A percentile compares a stretch with the other conserved stretches of the same genome.
phyloP scores from a whole-genome alignment of 2,329 filamentous ascomycete genomes.

The Colletotrichum sp. region DNA sequence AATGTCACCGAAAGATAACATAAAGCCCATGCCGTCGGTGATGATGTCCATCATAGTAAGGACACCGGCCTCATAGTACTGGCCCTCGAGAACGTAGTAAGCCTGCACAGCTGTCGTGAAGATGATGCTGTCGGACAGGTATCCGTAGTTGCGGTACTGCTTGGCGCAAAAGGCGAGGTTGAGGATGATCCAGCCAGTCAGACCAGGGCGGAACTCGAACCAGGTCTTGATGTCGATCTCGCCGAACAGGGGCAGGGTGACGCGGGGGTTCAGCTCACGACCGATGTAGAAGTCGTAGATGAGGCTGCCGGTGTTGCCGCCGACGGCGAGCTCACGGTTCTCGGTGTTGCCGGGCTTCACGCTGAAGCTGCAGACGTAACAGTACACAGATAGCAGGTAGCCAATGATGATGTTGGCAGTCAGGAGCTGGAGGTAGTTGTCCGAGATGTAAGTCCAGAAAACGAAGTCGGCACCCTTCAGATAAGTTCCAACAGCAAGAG shows the following conservation, averaged over 20 bases:
- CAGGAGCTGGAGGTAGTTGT: conserved; percentile 72
- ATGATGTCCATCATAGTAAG: conserved; percentile 78
- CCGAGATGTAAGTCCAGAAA: conserved; percentile 75
- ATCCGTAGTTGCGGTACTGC: conserved; percentile 73
- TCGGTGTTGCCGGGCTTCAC: conserved; percentile 66
- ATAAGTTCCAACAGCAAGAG: conserved; percentile 59
- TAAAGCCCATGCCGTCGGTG: conserved; percentile 76
- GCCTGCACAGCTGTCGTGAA: conserved; percentile 68
- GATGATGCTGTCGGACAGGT: conserved; percentile 71
- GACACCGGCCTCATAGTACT: conserved; percentile 74
- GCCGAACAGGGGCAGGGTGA: conserved; percentile 67
- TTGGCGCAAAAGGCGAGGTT: conserved; percentile 72
- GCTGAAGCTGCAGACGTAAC: conserved; percentile 69
- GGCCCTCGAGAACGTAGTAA: conserved; percentile 71
- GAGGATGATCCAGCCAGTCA: conserved; percentile 73
- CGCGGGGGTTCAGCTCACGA: conserved; percentile 74
- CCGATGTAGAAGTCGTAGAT: conserved; percentile 81
- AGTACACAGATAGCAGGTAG: conserved; percentile 61
- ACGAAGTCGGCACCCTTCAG: conserved; percentile 69
- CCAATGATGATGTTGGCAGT: conserved; percentile 70
- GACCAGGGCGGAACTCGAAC: conserved; percentile 73
- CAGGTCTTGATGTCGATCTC: conserved; percentile 75
- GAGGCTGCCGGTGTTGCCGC: conserved; percentile 70
- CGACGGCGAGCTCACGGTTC: conserved; percentile 68
- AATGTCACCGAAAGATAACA: conserved; percentile 76